Conservation (phyloP, 2,329 filamentous ascomycete genomes). For the Thermomyces lanuginosus region DNA sequence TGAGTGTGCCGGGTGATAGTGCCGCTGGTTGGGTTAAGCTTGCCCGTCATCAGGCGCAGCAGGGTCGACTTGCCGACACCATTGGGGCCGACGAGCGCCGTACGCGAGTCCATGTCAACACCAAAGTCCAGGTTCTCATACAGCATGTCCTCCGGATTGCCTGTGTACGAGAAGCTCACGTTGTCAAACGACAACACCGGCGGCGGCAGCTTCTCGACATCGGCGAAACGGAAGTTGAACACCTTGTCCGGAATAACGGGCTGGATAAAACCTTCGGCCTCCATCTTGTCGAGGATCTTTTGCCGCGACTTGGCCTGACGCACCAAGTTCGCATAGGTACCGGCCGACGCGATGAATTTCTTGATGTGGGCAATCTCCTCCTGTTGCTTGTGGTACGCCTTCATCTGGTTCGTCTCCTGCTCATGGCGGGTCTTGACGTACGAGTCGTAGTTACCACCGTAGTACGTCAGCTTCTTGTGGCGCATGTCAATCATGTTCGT, state of each 20-base stretch:
- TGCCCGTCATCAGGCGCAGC: slow-evolving; percentile 89
- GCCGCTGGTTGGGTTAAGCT: slow-evolving; percentile 70
- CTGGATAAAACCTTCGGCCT: slow-evolving; percentile 96
- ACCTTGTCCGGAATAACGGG: slow-evolving; percentile 69
- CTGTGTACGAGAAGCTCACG: slow-evolving; percentile 96
- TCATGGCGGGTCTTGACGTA: slow-evolving; percentile 88
- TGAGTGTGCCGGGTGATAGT: slow-evolving; percentile 84
- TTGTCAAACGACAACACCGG: slow-evolving; percentile 92
- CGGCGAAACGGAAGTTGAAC: slow-evolving; percentile 96
- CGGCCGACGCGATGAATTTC: slow-evolving; percentile 98
- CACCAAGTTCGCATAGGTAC: slow-evolving; percentile 99
- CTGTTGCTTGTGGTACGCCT: slow-evolving; percentile 97
- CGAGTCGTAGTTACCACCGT: slow-evolving; percentile 99
- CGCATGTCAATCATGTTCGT: slow-evolving; percentile 98
- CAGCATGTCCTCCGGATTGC: slow-evolving; percentile 71
- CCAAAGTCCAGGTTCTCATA: slow-evolving; percentile 95
- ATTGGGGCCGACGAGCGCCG: slow-evolving; percentile 90
- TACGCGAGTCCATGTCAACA: slow-evolving; percentile 99
- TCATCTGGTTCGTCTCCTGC: slow-evolving; percentile 96
- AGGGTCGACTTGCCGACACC: slow-evolving; percentile 98
- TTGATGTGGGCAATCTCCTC: slow-evolving; percentile 99
- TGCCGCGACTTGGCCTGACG: slow-evolving; percentile 97
- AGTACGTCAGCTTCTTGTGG: slow-evolving; percentile 75
- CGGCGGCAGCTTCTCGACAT: slow-evolving; percentile 97
- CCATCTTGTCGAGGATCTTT: slow-evolving; percentile 99